These are phyloP conservation scores for Apiotrichum sp. DNA, from an alignment of 1,284 basidiomycete species.

Conservation along the genomic window DNA sequence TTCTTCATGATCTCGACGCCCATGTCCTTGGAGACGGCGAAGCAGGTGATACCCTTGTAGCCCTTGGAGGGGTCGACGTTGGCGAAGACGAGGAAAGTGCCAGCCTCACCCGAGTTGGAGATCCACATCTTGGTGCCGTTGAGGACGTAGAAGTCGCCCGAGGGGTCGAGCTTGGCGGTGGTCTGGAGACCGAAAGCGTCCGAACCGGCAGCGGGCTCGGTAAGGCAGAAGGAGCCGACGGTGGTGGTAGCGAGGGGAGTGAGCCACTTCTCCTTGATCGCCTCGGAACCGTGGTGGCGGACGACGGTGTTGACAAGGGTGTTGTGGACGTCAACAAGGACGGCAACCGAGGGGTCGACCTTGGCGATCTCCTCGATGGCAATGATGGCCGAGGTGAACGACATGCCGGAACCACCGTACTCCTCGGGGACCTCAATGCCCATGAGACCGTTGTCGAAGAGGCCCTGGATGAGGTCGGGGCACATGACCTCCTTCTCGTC, in stretches of 20 bases:
- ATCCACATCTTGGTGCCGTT: slow-evolving; percentile 94
- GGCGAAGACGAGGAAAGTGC: slow-evolving; percentile 80
- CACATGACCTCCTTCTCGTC: slow-evolving; percentile 98
- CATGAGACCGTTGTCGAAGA: slow-evolving; percentile 97
- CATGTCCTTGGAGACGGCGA: slow-evolving; percentile 89
- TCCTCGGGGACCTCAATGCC: slow-evolving; percentile 86
- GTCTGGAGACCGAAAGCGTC: slow-evolving; percentile 97
- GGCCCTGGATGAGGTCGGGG: slow-evolving; percentile 64
- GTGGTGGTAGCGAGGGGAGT: slow-evolving; percentile 73
- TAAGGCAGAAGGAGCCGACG: slow-evolving; percentile 93
- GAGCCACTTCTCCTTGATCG: slow-evolving; percentile 83
- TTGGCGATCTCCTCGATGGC: slow-evolving; percentile 88
- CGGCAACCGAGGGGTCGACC: slow-evolving; percentile 92
- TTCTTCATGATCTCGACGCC: slow-evolving; percentile 97
- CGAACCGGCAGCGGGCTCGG: slow-evolving; percentile 86
- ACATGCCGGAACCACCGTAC: slow-evolving; percentile 79
- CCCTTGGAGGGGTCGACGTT: slow-evolving; percentile 92
- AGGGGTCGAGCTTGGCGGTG: slow-evolving; percentile 68
- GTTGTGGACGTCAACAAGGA: slow-evolving; percentile 97
- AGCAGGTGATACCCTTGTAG: slow-evolving; percentile 99
- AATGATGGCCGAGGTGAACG: slow-evolving; percentile 93
- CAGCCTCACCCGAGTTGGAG: slow-evolving; percentile 94
- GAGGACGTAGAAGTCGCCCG: slow-evolving; percentile 27
- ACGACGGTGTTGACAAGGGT: slow-evolving; percentile 95
- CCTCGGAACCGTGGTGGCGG: slow-evolving; percentile 75